phyloP scores from a whole-genome alignment of 306 rosid species.

The Inga laurina region DNA sequence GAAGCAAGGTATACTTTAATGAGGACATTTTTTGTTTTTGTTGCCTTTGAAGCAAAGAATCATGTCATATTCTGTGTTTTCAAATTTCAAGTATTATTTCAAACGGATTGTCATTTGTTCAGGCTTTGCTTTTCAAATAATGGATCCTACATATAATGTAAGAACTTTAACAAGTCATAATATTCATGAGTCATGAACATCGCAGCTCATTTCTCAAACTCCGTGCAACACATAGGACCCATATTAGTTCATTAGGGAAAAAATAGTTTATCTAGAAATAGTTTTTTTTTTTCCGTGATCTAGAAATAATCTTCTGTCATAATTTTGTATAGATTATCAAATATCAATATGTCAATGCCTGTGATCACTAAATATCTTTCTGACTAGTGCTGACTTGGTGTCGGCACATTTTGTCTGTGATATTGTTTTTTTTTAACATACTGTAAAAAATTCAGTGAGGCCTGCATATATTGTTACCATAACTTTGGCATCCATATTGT shows the following conservation, averaged over 20 bases:
- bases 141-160: neutral
- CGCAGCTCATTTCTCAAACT: neutral
- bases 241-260: neutral
- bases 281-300: neutral
- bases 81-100: constrained; percentile 3
- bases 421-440: neutral
- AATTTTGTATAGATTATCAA: neutral
- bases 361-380: constrained; percentile 2
- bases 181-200: neutral
- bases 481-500: neutral
- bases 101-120: neutral
- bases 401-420: neutral
- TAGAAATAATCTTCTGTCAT: constrained; percentile 13
- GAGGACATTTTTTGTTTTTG: constrained; percentile 11
- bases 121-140: constrained; percentile 7
- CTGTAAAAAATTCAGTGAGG: neutral
- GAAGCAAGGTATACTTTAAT: constrained; percentile 66
- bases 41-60: constrained; percentile 10
- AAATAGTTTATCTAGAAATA: neutral
- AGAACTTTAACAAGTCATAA: neutral
- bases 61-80: neutral
- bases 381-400: constrained; percentile 2
- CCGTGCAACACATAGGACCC: neutral
- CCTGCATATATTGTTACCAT: neutral
- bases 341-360: neutral